Evolutionary conservation across 257 asterid genomes (phyloP).

Genomic region (Salvia splendens): DNA sequence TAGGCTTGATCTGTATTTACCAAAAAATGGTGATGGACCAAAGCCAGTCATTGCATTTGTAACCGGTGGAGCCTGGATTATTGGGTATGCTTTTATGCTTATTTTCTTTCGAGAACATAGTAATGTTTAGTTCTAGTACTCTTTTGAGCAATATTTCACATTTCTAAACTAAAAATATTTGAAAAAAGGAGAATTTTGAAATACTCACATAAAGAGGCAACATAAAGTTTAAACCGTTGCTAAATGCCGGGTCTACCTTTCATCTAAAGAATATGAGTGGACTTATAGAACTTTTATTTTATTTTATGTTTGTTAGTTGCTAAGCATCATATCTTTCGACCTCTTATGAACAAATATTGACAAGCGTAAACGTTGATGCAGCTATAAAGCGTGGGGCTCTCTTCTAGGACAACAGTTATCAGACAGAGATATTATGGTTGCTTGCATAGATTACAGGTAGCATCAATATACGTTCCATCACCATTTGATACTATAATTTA

Average conservation of each 20-base stretch:
- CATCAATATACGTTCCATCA: constrained; percentile 22
- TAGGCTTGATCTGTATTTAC: constrained; percentile 93
- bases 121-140: background rate
- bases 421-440: constrained; percentile 93
- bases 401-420: constrained; percentile 87
- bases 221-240: background rate
- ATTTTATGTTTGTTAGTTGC: background rate
- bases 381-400: constrained; percentile 99
- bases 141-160: background rate
- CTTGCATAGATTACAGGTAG: constrained; percentile 98
- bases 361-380: constrained; percentile 36
- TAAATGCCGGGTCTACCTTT: background rate
- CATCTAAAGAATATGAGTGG: constrained; percentile 8
- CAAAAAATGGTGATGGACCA: constrained; percentile 59
- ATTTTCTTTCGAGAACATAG: constrained; percentile 13
- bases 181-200: background rate
- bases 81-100: constrained; percentile 61
- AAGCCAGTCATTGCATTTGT: constrained; percentile 98
- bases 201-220: background rate
- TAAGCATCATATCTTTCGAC: background rate
- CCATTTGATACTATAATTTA: background rate
- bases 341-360: constrained; percentile 28
- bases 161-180: background rate
- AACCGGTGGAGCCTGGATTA: constrained; percentile 99
- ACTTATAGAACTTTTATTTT: background rate